phyloP scores from a whole-genome alignment of 1,139 yeast genomes.

The Kluyveromyces sp. region DNA sequence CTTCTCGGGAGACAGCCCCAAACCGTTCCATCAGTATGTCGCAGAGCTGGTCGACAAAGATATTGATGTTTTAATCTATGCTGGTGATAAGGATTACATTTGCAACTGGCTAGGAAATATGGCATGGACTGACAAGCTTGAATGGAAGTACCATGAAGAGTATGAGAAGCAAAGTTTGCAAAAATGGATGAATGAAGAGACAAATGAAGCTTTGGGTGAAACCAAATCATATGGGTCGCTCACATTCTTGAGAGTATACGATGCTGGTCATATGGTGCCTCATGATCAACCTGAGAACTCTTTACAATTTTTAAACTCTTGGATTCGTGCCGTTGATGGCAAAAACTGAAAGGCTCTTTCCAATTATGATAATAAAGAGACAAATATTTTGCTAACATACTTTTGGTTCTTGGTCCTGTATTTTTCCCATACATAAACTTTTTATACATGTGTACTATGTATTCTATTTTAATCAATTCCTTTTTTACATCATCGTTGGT shows the following conservation, averaged over 20 bases:
- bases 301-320: slow-evolving; percentile 63
- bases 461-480: neutral
- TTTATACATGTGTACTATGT: neutral
- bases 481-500: slow-evolving; percentile 13
- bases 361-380: too few relatives aligned
- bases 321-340: slow-evolving; percentile 44
- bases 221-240: slow-evolving; percentile 45
- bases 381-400: neutral
- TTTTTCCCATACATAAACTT: slow-evolving; percentile 14
- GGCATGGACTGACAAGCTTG: slow-evolving; percentile 66
- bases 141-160: slow-evolving; percentile 48
- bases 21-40: slow-evolving; percentile 59
- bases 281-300: slow-evolving; percentile 65
- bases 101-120: slow-evolving; percentile 88
- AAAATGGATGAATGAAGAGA: slow-evolving; percentile 35
- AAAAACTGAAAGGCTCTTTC: slow-evolving; percentile 12
- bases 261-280: slow-evolving; percentile 70
- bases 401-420: neutral
- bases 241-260: slow-evolving; percentile 50
- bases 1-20: slow-evolving; percentile 52
- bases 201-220: slow-evolving; percentile 44
- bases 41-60: slow-evolving; percentile 50
- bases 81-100: slow-evolving; percentile 84
- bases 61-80: slow-evolving; percentile 73
- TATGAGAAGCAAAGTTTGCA: slow-evolving; percentile 32